These are phyloP conservation scores for Pascua sp. DNA, from an alignment of 1,284 basidiomycete genomes.

Conservation along the genomic window DNA sequence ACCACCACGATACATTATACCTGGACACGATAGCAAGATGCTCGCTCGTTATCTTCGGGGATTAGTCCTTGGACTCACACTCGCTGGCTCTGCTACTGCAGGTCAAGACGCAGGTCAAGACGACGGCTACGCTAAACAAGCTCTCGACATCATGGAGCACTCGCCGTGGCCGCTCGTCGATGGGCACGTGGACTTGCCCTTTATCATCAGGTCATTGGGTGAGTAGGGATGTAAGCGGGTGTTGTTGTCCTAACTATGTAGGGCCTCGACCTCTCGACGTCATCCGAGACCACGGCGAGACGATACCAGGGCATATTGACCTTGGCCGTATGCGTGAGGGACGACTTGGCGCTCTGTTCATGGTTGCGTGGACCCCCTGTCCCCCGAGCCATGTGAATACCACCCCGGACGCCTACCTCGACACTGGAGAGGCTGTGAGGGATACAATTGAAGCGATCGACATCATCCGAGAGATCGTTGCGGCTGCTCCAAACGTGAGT, in stretches of 20 bases:
- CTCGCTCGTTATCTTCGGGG: too few relatives aligned
- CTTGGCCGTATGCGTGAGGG: constrained; percentile 70
- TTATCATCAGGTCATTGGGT: constrained; percentile 9
- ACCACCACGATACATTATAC: too few relatives aligned
- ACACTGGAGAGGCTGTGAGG: constrained; percentile 45
- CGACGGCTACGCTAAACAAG: not conserved
- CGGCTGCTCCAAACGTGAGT: not conserved
- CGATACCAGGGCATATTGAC: constrained; percentile 65
- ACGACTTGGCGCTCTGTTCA: constrained; percentile 76
- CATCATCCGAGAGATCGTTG: constrained; percentile 66
- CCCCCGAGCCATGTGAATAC: constrained; percentile 5
- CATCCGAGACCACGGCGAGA: constrained; percentile 2
- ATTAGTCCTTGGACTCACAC: too few relatives aligned
- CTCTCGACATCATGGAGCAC: not conserved
- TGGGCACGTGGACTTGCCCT: constrained; percentile 26
- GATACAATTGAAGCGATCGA: constrained; percentile 87
- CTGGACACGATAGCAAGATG: too few relatives aligned
- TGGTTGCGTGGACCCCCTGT: constrained; percentile 66
- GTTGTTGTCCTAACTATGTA: too few relatives aligned
- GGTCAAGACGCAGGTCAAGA: too few relatives aligned
- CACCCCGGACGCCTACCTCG: not conserved
- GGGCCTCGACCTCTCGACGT: not conserved
- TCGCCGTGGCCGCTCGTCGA: constrained; percentile 14
- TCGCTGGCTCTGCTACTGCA: too few relatives aligned
- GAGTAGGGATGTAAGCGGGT: not conserved